phyloP scores from a whole-genome alignment of 169 alveolate species.

The Ichthyophthirius multifiliis region DNA sequence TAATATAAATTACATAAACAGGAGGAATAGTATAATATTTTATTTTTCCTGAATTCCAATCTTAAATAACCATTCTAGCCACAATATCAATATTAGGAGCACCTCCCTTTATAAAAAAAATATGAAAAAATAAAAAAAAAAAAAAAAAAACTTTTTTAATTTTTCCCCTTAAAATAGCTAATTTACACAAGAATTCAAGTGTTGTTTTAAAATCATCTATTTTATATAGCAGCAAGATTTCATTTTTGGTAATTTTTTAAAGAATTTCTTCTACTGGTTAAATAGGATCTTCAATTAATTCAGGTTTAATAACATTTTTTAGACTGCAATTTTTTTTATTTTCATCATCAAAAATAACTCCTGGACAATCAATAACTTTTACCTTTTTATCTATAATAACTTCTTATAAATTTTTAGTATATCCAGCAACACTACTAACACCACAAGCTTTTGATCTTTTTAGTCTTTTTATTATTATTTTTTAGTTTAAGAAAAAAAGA shows the following conservation, averaged over 20 bases:
- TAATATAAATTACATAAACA: not conserved
- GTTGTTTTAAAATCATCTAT: slow-evolving; percentile 64
- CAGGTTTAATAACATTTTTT: slow-evolving; percentile 87
- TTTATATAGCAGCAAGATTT: slow-evolving; percentile 73
- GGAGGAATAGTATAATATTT: slow-evolving; percentile 90
- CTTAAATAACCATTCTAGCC: slow-evolving; percentile 88
- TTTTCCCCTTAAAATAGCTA: slow-evolving; percentile 78
- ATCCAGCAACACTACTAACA: slow-evolving; percentile 93
- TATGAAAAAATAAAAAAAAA: not conserved
- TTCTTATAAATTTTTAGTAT: slow-evolving; percentile 89
- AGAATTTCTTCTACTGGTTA: slow-evolving; percentile 85
- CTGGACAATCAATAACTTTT: slow-evolving; percentile 94
- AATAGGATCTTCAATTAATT: slow-evolving; percentile 86
- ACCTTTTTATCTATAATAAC: slow-evolving; percentile 88
- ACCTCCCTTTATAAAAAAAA: slow-evolving; percentile 70
- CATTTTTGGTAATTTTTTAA: slow-evolving; percentile 65
- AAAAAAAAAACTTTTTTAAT: slow-evolving; percentile 45
- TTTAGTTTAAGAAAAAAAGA: not conserved
- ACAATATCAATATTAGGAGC: slow-evolving; percentile 87
- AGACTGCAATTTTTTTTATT: slow-evolving; percentile 71
- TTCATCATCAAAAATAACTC: slow-evolving; percentile 87
- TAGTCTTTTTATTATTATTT: slow-evolving; percentile 47
- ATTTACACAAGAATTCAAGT: slow-evolving; percentile 59
- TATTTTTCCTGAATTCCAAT: slow-evolving; percentile 88
- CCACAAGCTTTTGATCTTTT: slow-evolving; percentile 88